A percentile compares a stretch with the other conserved stretches of the same genome.
Evolutionary conservation across 371 early-diverging fungal genomes (phyloP).

Genomic region (Zychaea mexicana): DNA sequence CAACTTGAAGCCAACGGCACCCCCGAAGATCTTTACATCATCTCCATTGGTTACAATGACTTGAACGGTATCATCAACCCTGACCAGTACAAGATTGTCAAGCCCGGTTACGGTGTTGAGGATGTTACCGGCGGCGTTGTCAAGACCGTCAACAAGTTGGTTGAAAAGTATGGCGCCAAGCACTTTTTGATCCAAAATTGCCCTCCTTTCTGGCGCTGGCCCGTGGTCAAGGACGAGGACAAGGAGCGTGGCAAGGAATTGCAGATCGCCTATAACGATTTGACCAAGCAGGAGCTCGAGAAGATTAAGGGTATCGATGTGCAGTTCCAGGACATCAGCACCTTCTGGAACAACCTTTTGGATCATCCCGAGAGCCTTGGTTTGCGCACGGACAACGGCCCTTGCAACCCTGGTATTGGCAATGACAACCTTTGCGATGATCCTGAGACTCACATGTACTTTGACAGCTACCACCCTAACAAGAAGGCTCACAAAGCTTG

Average conservation of each 20-base stretch:
- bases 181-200: slow-evolving; percentile 16
- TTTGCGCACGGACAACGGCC: slow-evolving; percentile 13
- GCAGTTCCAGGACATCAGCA: slow-evolving; percentile 22
- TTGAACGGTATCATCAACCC: slow-evolving; percentile 26
- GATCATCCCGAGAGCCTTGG: slow-evolving; percentile 13
- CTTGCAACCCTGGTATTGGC: slow-evolving; percentile 27
- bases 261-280: slow-evolving; percentile 16
- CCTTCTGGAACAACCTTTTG: slow-evolving; percentile 15
- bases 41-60: slow-evolving; percentile 29
- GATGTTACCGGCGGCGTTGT: slow-evolving; percentile 17
- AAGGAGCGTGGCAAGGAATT: slow-evolving; percentile 10
- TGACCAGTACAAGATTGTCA: slow-evolving; percentile 19
- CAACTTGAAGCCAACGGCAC: slow-evolving; percentile 12
- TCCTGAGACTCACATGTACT: slow-evolving; percentile 22
- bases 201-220: slow-evolving; percentile 23
- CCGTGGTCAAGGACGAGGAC: slow-evolving; percentile 12
- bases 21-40: slow-evolving; percentile 18
- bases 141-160: slow-evolving; percentile 9
- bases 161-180: slow-evolving; percentile 20
- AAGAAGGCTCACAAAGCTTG: slow-evolving; percentile 25
- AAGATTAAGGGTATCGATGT: slow-evolving; percentile 12
- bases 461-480: slow-evolving; percentile 21
- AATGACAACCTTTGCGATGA: slow-evolving; percentile 22
- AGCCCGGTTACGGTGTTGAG: slow-evolving; percentile 10
- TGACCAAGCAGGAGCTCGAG: slow-evolving; percentile 8